phyloP scores from a whole-genome alignment of 306 rosid genomes.

The Cucumis hystrix region DNA sequence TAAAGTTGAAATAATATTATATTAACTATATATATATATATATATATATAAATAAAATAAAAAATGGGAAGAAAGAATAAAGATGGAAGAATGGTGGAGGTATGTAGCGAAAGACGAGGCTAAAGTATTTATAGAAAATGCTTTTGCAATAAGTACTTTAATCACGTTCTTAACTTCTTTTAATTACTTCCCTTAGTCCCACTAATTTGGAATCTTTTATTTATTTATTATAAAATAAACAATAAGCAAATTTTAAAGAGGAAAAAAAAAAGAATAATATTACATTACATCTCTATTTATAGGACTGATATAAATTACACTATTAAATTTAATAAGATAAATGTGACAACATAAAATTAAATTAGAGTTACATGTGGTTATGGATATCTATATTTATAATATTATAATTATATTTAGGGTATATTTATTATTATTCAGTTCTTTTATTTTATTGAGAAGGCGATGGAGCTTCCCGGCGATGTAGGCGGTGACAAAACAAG shows the following conservation, averaged over 20 bases:
- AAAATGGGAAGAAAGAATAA: background rate
- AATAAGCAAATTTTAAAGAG: too few species aligned
- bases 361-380: too few species aligned
- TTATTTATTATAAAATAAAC: background rate
- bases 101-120: background rate
- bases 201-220: background rate
- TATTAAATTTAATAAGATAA: too few species aligned
- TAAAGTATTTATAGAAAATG: background rate
- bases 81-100: background rate
- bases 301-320: too few species aligned
- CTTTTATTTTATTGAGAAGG: too few species aligned
- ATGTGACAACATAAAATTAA: too few species aligned
- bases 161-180: constrained; percentile 2
- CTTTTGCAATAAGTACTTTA: background rate
- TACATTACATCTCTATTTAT: too few species aligned
- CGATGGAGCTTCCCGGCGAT: background rate
- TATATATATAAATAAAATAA: background rate
- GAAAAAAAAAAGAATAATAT: too few species aligned
- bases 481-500: background rate
- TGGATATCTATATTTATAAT: too few species aligned
- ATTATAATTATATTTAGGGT: too few species aligned
- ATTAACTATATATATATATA: background rate
- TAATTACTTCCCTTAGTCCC: background rate
- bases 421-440: too few species aligned
- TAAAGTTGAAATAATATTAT: background rate